Percentiles rank a stretch among this genome's conserved stretches.
These are phyloP conservation scores for Brettanomyces naardenensis DNA, from an alignment of 805 yeast genomes.

Conservation along the genomic window DNA sequence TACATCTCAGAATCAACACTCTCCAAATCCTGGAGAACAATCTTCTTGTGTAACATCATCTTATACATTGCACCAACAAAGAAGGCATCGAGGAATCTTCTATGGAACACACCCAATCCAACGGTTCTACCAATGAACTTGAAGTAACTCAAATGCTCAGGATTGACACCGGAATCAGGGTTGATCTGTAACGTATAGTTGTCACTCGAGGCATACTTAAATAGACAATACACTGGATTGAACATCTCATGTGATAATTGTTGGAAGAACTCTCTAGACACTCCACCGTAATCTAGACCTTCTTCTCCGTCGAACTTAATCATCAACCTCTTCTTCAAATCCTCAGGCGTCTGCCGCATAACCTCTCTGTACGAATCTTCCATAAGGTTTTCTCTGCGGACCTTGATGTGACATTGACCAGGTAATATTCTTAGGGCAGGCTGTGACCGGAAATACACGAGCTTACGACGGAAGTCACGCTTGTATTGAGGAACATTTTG, in stretches of 20 bases:
- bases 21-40: constrained; percentile 94
- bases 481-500: constrained; percentile 99
- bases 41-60: constrained; percentile 94
- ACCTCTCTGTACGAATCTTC: constrained; percentile 98
- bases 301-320: constrained; percentile 99
- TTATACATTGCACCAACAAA: constrained; percentile 97
- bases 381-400: constrained; percentile 90
- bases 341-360: constrained; percentile 98
- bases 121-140: constrained; percentile 97
- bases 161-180: constrained; percentile 94
- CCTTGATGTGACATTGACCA: constrained; percentile 98
- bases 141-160: constrained; percentile 96
- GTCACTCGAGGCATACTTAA: constrained; percentile 96
- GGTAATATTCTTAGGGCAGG: constrained; percentile 96
- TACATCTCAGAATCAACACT: constrained; percentile 98
- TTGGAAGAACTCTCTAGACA: constrained; percentile 95
- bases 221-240: constrained; percentile 94
- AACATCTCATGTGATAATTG: constrained; percentile 96
- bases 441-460: constrained; percentile 95
- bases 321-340: constrained; percentile 94
- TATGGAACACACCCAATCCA: constrained; percentile 96
- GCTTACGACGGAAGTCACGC: constrained; percentile 97
- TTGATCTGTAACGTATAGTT: constrained; percentile 96
- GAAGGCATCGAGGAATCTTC: constrained; percentile 96
- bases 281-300: constrained; percentile 99